These are phyloP conservation scores for Cadophora gregata DNA, from an alignment of 2,329 filamentous ascomycete genomes.

Conservation along the genomic window DNA sequence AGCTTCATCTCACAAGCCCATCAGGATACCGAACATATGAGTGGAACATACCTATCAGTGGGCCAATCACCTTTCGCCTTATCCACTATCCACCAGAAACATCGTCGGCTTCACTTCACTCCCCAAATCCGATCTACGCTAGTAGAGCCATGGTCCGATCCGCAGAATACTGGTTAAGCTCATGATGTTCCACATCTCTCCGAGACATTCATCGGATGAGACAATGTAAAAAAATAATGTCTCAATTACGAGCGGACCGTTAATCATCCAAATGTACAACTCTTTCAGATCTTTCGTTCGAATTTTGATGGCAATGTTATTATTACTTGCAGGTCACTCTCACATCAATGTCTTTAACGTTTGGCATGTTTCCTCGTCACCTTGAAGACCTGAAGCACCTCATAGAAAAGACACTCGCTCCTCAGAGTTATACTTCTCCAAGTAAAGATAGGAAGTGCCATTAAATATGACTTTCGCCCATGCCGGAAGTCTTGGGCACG, in stretches of 20 bases:
- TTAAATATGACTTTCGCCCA: too few species aligned
- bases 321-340: too few species aligned
- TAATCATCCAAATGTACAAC: background rate
- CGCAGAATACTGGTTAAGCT: constrained; percentile 1
- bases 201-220: constrained; percentile 12
- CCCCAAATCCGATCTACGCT: constrained; percentile 1
- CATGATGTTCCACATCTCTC: background rate
- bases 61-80: background rate
- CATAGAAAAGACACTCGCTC: too few species aligned
- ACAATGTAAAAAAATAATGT: background rate
- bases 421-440: too few species aligned
- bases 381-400: too few species aligned
- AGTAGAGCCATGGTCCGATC: constrained; percentile 1
- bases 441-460: too few species aligned
- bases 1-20: background rate
- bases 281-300: background rate
- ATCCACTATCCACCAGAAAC: constrained; percentile 7
- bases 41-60: background rate
- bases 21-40: background rate
- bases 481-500: too few species aligned
- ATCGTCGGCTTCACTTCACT: constrained; percentile 12
- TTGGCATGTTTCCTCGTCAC: too few species aligned
- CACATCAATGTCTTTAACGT: too few species aligned
- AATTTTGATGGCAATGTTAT: too few species aligned
- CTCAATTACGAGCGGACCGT: background rate